Evolutionary conservation across 2,329 filamentous ascomycete species (phyloP).

Genomic region (Penicillium polonicum): DNA sequence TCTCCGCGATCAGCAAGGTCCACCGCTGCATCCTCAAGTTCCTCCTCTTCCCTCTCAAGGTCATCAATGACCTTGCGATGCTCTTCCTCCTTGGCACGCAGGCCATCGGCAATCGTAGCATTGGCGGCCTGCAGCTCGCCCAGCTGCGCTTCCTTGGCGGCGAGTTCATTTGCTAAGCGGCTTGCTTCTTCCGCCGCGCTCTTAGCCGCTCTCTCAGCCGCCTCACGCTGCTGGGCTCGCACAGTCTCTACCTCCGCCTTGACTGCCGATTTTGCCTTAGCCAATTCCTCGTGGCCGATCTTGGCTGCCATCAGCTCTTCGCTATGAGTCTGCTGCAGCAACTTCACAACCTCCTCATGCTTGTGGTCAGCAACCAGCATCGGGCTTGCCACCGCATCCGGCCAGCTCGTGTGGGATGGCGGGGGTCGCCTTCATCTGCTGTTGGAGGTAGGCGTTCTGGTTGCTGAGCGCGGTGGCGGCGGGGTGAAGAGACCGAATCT

Average conservation of each 20-base stretch:
- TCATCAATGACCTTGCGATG: no score
- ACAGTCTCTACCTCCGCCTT: neutral
- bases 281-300: no score
- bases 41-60: neutral
- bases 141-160: neutral
- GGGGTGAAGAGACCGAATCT: neutral
- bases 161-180: neutral
- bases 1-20: neutral
- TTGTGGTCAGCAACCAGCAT: no score
- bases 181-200: no score
- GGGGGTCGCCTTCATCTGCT: no score
- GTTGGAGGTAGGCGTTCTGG: no score
- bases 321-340: neutral
- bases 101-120: no score
- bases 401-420: no score
- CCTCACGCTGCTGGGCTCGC: neutral
- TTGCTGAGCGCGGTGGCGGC: neutral
- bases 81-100: no score
- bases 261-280: neutral
- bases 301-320: neutral
- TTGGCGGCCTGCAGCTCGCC: neutral
- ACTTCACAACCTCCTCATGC: no score
- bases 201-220: no score
- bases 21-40: neutral
- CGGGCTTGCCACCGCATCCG: no score